phyloP scores from a whole-genome alignment of 305 asterid species.

The Plantago coronopus region DNA sequence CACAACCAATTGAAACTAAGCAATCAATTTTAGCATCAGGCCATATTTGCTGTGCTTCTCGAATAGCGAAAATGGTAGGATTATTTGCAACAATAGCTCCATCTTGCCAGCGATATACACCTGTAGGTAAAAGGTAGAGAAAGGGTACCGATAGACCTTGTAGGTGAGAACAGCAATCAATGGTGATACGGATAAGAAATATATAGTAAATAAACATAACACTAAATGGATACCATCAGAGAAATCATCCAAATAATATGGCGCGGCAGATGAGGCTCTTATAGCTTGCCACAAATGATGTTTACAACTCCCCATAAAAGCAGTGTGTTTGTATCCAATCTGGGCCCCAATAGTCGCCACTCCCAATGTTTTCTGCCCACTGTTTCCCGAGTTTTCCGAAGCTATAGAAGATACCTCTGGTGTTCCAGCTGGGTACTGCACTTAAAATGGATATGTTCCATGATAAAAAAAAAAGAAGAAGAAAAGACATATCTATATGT shows the following conservation, averaged over 20 bases:
- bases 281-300: slow-evolving; percentile 97
- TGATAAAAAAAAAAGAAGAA: no score
- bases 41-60: slow-evolving; percentile 97
- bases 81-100: slow-evolving; percentile 99
- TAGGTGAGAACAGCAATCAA: background rate
- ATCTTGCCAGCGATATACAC: slow-evolving; percentile 93
- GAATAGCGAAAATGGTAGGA: slow-evolving; percentile 88
- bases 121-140: slow-evolving; percentile 33
- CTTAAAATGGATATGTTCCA: slow-evolving; percentile 23
- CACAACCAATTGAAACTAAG: slow-evolving; percentile 94
- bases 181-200: slow-evolving; percentile 5
- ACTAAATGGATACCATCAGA: slow-evolving; percentile 68
- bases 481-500: background rate
- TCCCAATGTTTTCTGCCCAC: slow-evolving; percentile 39
- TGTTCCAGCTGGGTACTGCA: slow-evolving; percentile 97
- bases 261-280: slow-evolving; percentile 99
- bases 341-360: slow-evolving; percentile 72
- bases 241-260: slow-evolving; percentile 97
- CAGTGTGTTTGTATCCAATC: slow-evolving; percentile 76
- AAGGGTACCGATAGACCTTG: slow-evolving; percentile 3
- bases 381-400: slow-evolving; percentile 64
- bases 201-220: slow-evolving; percentile 9
- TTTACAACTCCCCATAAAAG: slow-evolving; percentile 96
- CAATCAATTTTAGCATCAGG: slow-evolving; percentile 95
- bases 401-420: slow-evolving; percentile 67